Base-by-base conservation (phyloP, 1,284 basidiomycete species). In the Ustilago bromivora region DNA sequence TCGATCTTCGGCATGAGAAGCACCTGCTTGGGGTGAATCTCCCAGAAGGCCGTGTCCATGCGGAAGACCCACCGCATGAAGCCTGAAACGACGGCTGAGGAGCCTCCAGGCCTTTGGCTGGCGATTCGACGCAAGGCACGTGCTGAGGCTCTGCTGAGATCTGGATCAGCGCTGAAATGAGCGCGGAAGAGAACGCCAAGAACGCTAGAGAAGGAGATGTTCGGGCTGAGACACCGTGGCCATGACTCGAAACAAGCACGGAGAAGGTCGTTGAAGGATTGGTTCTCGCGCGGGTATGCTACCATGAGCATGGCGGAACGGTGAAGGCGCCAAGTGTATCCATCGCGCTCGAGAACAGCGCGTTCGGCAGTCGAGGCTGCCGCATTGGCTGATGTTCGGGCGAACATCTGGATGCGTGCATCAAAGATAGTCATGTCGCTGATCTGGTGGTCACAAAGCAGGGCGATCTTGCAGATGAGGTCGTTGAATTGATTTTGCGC, bases 381-480 rank as follows among this genome's bases (percentile, higher is more conserved):
- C 1, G 71, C 68, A 13, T 67, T 66, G 12, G 67, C 36, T 12
- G 70, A 67, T 13, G 36, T 54, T 32, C 65, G 69, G 23, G 65
- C 61, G 53, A 72, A 68, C 23, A 79, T 82, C 6, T 90, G 89
- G 89, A 92, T 94, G 65, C 93, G 90, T 17, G 96, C 94, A 75
- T 95, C 94, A 56, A 95, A 92, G 41, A 96, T 88, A 15, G 92
- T 92, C 90, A 96, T 92, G 51, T 89, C 88, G 1, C 93, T 93
- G 17, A 94, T 90, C 5, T 90, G 87, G 65, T 91, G 91, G 80
- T 90, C 90, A 82, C 92, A 94, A 7, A 90, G 84, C 10, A 88
- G 87, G 0, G 92, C 90, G 41, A 96, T 89, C 55, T 89, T 88
- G 34, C 90, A 89, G 7, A 94, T 88, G 7, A 90, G 89, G 0